Conservation (phyloP, 2,329 filamentous ascomycete genomes). For the Annulohypoxylon truncatum region DNA sequence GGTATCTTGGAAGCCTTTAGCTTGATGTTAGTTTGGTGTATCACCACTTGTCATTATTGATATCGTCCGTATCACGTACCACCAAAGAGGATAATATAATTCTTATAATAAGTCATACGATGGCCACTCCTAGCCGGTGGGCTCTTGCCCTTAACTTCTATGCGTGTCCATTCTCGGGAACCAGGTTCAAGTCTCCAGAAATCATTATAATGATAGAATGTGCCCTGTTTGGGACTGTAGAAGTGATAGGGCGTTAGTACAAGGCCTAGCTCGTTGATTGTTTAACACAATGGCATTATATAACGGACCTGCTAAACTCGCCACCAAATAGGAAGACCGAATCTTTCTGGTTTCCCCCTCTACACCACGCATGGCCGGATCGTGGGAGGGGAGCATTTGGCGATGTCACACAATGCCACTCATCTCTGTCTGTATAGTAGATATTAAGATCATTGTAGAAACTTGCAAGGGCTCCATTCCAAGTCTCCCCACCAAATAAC, state of each 20-base stretch:
- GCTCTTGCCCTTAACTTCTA: conserved; percentile 82
- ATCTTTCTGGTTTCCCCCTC: conserved; percentile 82
- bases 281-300: conserved; percentile 4
- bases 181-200: conserved; percentile 93
- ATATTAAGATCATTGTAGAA: conserved; percentile 76
- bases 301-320: conserved; percentile 82
- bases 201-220: conserved; percentile 99
- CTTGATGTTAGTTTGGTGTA: conserved; percentile 25
- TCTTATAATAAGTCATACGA: conserved; percentile 96
- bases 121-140: conserved; percentile 91
- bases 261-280: neutral
- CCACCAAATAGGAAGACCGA: conserved; percentile 94
- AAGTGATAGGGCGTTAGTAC: conserved; percentile 13
- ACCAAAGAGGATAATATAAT: conserved; percentile 95
- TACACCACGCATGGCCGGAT: conserved; percentile 94
- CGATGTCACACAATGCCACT: conserved; percentile 90
- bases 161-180: conserved; percentile 87
- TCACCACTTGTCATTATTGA: neutral
- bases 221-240: conserved; percentile 84
- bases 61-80: conserved; percentile 52
- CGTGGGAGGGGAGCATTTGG: conserved; percentile 92
- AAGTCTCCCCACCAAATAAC: conserved; percentile 94
- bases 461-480: conserved; percentile 86
- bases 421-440: conserved; percentile 83
- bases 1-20: conserved; percentile 86